Base-by-base conservation (phyloP, 202 grass and related monocot species). In the Musa balbisiana region DNA sequence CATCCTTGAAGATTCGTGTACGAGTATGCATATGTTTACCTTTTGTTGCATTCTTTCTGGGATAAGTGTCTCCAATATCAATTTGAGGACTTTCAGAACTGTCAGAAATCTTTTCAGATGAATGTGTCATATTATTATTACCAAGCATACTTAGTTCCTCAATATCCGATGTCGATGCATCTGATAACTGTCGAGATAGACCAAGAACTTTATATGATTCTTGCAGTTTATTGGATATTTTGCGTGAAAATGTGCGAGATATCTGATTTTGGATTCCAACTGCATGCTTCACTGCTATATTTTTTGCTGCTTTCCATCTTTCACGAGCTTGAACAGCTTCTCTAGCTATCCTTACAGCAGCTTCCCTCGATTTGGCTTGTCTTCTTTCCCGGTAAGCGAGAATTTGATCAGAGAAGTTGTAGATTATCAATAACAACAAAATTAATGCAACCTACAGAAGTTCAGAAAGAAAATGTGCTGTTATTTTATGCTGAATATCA, bases 1-100 rank as follows among this genome's bases (percentile, higher is more conserved):
- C 94, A 63, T 98, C 87, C 67, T 87, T 90, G 75, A 98, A 93
- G 53, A 98, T 85, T 51, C 87, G 79, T 10, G 87, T 98, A 1
- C 79, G 78, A 52, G 88, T 92, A 67, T 87, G 89, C 74, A 81
- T 80, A 72, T 98, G 85, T 51, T 86, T 85, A 52, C 84, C 87
- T 82, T 87, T 89, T 2, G 84, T 73, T 10, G 1, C 70, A 12
- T 72, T 3, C 64, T 75, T 89, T 19, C 88, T 82, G 20, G 62
- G 21, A 19, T 83, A 84, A 50, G 62, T 73, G 1, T 72, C 43
- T 52, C 20, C 69, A 21, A 56, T 10, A 72, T 29, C 58, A 2
- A 20, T 16, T 64, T 24, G 9, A 17, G 19, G 53, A 52, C 1
- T 55, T 80, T 53, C 67, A 33, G n/a, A 6, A n/a, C 2, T 16